A percentile compares a stretch with the other conserved stretches of the same genome.
phyloP scores from a whole-genome alignment of 179 eudicot genomes.

The Drosera spatulata region DNA sequence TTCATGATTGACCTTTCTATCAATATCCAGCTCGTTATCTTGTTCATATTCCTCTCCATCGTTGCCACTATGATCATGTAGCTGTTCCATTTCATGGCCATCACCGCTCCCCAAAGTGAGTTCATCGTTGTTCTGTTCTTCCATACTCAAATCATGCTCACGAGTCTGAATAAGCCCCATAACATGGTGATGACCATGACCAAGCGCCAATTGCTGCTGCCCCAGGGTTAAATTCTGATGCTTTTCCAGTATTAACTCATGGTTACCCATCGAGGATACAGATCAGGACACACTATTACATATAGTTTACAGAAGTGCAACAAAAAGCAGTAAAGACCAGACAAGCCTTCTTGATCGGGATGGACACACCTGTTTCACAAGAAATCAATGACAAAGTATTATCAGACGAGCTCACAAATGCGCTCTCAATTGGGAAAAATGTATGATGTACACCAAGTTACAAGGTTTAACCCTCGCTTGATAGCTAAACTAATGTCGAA shows the following conservation, averaged over 20 bases:
- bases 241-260: constrained; percentile 41
- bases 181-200: constrained; percentile 21
- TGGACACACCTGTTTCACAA: not conserved
- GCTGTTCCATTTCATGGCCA: constrained; percentile 25
- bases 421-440: not conserved
- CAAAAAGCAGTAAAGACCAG: not conserved
- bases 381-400: not conserved
- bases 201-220: constrained; percentile 29
- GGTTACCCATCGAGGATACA: constrained; percentile 32
- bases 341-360: not conserved
- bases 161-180: constrained; percentile 20
- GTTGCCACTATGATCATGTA: constrained; percentile 13
- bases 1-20: constrained; percentile 27
- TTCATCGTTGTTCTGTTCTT: constrained; percentile 9
- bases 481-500: too few species aligned
- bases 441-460: not conserved
- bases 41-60: constrained; percentile 26
- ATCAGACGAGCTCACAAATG: not conserved
- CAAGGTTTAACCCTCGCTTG: too few species aligned
- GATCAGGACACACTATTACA: not conserved
- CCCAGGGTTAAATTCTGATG: constrained; percentile 18
- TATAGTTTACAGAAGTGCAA: not conserved
- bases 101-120: constrained; percentile 18
- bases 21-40: constrained; percentile 29
- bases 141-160: constrained; percentile 26